These are phyloP conservation scores for Oryza nivara DNA, from an alignment of 176 grass and related monocot genomes.

Conservation along the genomic window DNA sequence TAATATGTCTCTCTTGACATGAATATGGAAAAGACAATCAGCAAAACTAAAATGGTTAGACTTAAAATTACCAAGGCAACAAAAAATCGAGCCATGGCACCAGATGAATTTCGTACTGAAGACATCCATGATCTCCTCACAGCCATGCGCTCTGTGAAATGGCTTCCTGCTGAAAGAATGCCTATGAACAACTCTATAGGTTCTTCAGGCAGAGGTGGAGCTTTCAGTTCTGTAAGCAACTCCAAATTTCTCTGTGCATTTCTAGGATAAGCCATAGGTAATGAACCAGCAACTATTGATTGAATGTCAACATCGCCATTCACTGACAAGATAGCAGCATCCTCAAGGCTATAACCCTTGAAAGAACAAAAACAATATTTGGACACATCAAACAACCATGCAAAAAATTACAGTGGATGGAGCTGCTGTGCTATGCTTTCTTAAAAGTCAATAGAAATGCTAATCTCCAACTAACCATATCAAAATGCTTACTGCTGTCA, in stretches of 20 bases:
- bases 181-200: constrained; percentile 75
- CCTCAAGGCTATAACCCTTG: constrained; percentile 72
- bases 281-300: constrained; percentile 70
- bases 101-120: constrained; percentile 65
- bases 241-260: constrained; percentile 54
- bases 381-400: constrained; percentile 3
- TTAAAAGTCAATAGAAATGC: background rate
- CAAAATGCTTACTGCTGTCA: constrained; percentile 4
- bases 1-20: background rate
- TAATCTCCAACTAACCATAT: background rate
- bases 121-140: constrained; percentile 86
- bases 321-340: constrained; percentile 53
- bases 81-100: constrained; percentile 68
- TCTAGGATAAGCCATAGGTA: constrained; percentile 56
- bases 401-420: constrained; percentile 8
- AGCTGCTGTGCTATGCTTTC: background rate
- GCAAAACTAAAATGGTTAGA: background rate
- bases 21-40: background rate
- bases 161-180: constrained; percentile 70
- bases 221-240: constrained; percentile 58
- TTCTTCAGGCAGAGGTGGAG: constrained; percentile 50
- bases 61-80: constrained; percentile 65
- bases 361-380: constrained; percentile 32
- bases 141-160: constrained; percentile 83
- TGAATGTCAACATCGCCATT: constrained; percentile 57